Conservation (phyloP, 805 yeast genomes). For the Clavispora asparagi region DNA sequence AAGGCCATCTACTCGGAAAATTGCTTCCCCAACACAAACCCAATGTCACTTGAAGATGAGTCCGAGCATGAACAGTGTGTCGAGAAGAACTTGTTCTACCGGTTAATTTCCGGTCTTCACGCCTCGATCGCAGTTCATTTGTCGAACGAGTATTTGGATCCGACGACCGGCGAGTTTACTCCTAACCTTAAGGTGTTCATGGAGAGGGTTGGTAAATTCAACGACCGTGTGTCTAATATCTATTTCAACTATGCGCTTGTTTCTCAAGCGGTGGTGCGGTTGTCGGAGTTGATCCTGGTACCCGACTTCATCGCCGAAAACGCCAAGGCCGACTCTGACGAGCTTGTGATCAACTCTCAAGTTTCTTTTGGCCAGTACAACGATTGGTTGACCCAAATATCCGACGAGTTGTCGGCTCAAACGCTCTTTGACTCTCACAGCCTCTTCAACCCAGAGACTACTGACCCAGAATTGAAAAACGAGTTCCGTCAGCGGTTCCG, state of each 20-base stretch:
- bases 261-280: slow-evolving; percentile 71
- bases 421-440: slow-evolving; percentile 43
- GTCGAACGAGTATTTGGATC: slow-evolving; percentile 64
- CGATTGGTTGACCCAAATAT: slow-evolving; percentile 5
- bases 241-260: slow-evolving; percentile 91
- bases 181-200: slow-evolving; percentile 80
- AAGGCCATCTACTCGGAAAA: slow-evolving; percentile 85
- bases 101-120: slow-evolving; percentile 89
- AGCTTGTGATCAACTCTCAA: slow-evolving; percentile 28
- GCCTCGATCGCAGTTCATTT: slow-evolving; percentile 92
- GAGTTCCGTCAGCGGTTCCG: slow-evolving; percentile 84
- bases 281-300: slow-evolving; percentile 26
- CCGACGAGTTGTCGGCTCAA: slow-evolving; percentile 14
- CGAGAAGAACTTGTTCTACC: slow-evolving; percentile 85
- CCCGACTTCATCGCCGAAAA: slow-evolving; percentile 22
- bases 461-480: slow-evolving; percentile 57
- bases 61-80: slow-evolving; percentile 51
- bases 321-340: slow-evolving; percentile 10
- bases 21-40: slow-evolving; percentile 60
- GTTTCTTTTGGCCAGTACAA: slow-evolving; percentile 28
- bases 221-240: slow-evolving; percentile 83
- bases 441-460: slow-evolving; percentile 42
- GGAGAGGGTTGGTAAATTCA: slow-evolving; percentile 84
- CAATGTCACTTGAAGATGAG: slow-evolving; percentile 30
- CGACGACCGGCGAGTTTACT: slow-evolving; percentile 71